Base-by-base conservation (phyloP, 2,329 filamentous ascomycete species). In the Colletotrichum orbiculare region DNA sequence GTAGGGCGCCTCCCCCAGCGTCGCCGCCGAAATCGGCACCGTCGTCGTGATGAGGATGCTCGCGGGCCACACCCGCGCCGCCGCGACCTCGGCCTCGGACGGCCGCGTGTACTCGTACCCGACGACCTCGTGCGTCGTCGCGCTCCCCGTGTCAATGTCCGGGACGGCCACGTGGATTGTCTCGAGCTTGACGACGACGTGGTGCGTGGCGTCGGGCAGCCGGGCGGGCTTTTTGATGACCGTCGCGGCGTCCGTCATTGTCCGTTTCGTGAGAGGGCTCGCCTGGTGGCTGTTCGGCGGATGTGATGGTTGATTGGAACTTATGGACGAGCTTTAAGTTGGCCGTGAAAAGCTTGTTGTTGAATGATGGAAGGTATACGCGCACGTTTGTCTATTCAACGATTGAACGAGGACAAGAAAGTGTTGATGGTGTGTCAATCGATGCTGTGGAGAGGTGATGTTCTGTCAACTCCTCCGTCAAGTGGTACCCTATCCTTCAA, bases 1-100 rank as follows among this genome's bases (percentile, higher is more conserved):
- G 34, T 71, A 64, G 25, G 70, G 69, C 45, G 70, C 70, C 33
- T 67, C 64, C 3, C 52, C 62, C 9, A 72, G 33, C 3, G 61
- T 67, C 38, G 68, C 59, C 4, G 56, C 66, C 8, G 61, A 63
- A 10, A 75, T 61, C 6, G 67, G 67, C 25, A 71, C 68, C 1
- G 67, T 69, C 3, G 71, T 69, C n/a, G 67, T 70, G 42, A 74
- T 69, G 12, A 72, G 55, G 39, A 74, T 68, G 54, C 72, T 70
- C 8, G 73, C 73, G 43, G 72, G 66, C 35, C 55, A 67, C 46
- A 72, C 66, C 43, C 67, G 54, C 13, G 67, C 61, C 37, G 61
- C 65, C n/a, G 45, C 54, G 6, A 68, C 38, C 1, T 46, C 57
- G 11, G 34, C 9, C 11, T 66, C 56, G 35, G 45, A 52, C 10